Evolutionary conservation across 179 eudicot species (phyloP), one percentile per base, ranked within the genome.

Genomic region (Amaranthus tricolor): DNA sequence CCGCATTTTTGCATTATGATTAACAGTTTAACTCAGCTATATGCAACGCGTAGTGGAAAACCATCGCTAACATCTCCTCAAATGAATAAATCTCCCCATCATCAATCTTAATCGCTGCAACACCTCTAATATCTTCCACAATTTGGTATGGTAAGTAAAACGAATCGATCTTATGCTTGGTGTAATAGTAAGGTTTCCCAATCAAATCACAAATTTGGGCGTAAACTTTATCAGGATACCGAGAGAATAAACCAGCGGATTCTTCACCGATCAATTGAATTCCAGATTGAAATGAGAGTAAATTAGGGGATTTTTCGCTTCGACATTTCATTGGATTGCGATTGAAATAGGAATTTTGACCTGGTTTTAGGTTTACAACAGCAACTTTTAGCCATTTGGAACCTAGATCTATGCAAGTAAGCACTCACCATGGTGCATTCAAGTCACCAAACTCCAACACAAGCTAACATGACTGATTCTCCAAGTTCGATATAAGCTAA

Each of bases 311-410:
- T 94, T 94, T 94, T 94, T 0, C 98, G 91, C 72, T 93, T 93
- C n/a, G 97, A 93, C 98, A 93, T 91, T 74, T 93, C 98, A 75
- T 31, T 93, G 91, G 21, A 94, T 89, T 12, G 97, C 97, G 79
- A 94, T 76, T 3, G 98, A 88, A 40, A 94, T 91, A 50, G 97
- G 98, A 4, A 79, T 71, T 71, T 51, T 89, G 97, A 1, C 95
- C 95, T 2, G 97, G 40, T 31, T 31, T 31, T 31, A 31, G 40
- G 40, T 31, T 31, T 2, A 31, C 40, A 31, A 31, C 40, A 97
- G 96, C 92, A 47, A 94, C 96, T 81, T 94, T 94, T 10, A 92
- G 49, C 92, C 88, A 94, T 87, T 94, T 96, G 4, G 97, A 90
- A 5, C 98, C 98, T 6, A 92, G 87, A 90, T 94, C 98, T 86